Conservation (phyloP, 352 stramenopile species). For the Phytophthora pseudosyringae region DNA sequence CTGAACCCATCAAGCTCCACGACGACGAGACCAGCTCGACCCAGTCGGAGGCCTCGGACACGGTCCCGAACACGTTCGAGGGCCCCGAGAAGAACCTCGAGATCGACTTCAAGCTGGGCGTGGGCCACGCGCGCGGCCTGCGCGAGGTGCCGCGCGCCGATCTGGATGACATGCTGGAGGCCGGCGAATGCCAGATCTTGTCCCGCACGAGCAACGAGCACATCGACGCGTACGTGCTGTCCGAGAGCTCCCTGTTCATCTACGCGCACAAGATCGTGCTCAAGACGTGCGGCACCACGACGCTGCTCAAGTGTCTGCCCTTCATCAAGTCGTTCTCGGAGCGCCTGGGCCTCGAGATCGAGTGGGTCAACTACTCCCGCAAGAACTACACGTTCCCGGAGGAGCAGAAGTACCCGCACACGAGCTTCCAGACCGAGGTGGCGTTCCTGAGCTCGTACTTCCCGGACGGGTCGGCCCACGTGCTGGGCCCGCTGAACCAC, state of each 20-base stretch:
- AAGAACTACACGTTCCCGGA: conserved; percentile 99
- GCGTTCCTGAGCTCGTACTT: conserved; percentile 95
- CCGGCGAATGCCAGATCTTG: conserved; percentile 97
- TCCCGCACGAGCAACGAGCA: conserved; percentile 96
- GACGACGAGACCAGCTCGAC: conserved; percentile 80
- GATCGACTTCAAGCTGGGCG: conserved; percentile 91
- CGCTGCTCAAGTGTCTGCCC: conserved; percentile 93
- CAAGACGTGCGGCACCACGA: conserved; percentile 99
- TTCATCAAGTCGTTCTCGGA: conserved; percentile 86
- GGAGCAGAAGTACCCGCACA: conserved; percentile 98
- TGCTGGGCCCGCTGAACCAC: conserved; percentile 94
- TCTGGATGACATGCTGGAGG: conserved; percentile 95
- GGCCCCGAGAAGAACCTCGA: conserved; percentile 98
- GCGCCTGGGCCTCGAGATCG: conserved; percentile 94
- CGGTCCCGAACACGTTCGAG: conserved; percentile 93
- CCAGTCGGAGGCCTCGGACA: conserved; percentile 68
- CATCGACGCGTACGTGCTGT: conserved; percentile 95
- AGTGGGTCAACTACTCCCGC: conserved; percentile 98
- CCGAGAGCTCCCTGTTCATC: conserved; percentile 98
- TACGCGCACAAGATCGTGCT: conserved; percentile 99
- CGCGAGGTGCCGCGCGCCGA: conserved; percentile 88
- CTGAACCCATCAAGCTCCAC: conserved; percentile 69
- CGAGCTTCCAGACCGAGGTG: conserved; percentile 96
- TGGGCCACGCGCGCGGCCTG: conserved; percentile 84
- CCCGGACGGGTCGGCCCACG: conserved; percentile 83